A percentile compares a stretch with the other conserved stretches of the same genome.
These are phyloP conservation scores for Lumnitzera littorea DNA, from an alignment of 345 rosid genomes.

Conservation along the genomic window DNA sequence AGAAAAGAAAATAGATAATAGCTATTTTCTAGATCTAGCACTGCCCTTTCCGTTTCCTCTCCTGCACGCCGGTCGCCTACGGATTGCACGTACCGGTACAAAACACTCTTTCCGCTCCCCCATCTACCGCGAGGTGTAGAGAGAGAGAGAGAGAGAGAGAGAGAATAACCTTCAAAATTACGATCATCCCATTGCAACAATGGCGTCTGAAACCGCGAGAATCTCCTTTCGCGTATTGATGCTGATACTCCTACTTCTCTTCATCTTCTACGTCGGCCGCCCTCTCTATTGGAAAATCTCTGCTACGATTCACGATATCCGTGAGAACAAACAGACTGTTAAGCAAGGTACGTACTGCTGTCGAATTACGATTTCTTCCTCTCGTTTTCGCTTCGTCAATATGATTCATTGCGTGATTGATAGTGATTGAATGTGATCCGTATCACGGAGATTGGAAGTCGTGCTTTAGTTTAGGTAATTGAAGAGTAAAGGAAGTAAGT, in stretches of 20 bases:
- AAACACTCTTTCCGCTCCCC: no score
- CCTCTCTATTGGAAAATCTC: conserved; percentile 95
- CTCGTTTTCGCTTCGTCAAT: not conserved
- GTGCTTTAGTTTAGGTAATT: no score
- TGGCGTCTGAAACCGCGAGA: conserved; percentile 34
- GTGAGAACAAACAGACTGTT: conserved; percentile 73
- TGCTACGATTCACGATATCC: conserved; percentile 84
- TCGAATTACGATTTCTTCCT: not conserved
- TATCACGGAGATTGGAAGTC: no score
- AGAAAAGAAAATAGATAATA: no score
- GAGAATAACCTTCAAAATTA: not conserved
- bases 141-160: not conserved
- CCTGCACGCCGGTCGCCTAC: no score
- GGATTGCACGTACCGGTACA: no score
- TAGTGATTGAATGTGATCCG: no score
- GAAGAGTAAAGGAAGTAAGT: no score
- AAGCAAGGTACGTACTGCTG: conserved; percentile 36
- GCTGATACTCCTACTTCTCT: conserved; percentile 19
- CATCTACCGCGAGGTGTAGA: not conserved
- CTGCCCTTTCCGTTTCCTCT: no score
- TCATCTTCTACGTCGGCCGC: conserved; percentile 64
- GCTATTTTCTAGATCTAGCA: no score
- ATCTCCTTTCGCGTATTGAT: conserved; percentile 34
- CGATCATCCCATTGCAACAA: not conserved
- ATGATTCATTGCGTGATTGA: no score